Conservation (phyloP, 495 filamentous ascomycete species). For the Usnea hakonensis region DNA sequence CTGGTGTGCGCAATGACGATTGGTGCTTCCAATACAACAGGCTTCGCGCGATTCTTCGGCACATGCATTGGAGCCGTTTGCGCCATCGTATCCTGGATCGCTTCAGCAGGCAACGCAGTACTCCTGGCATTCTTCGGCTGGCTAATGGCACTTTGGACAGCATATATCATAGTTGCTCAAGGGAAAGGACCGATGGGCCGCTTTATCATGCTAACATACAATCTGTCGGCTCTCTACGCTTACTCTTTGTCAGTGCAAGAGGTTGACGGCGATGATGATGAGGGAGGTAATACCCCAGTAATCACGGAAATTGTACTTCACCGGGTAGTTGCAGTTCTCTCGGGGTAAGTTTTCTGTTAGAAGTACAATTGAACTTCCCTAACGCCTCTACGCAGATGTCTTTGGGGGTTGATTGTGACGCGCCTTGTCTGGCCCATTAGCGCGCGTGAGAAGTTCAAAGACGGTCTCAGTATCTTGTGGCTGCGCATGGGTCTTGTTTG, state of each 20-base stretch:
- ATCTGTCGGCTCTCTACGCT: slow-evolving; percentile 89
- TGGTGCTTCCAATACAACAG: slow-evolving; percentile 88
- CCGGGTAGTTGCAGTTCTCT: slow-evolving; percentile 77
- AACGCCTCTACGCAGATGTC: slow-evolving; percentile 34
- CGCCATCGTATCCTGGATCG: slow-evolving; percentile 68
- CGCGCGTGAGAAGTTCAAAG: slow-evolving; percentile 75
- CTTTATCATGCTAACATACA: slow-evolving; percentile 91
- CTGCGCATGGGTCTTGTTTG: slow-evolving; percentile 92
- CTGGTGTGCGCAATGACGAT: slow-evolving; percentile 97
- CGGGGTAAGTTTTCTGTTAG: slow-evolving; percentile 37
- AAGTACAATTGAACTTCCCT: background rate
- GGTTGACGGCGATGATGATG: slow-evolving; percentile 60
- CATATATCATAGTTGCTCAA: slow-evolving; percentile 78
- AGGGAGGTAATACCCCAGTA: slow-evolving; percentile 76
- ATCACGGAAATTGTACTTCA: slow-evolving; percentile 88
- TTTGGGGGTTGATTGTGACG: slow-evolving; percentile 91
- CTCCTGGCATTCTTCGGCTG: slow-evolving; percentile 71
- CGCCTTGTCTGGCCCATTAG: slow-evolving; percentile 89
- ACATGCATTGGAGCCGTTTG: slow-evolving; percentile 73
- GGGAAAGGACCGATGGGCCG: slow-evolving; percentile 85
- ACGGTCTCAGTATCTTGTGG: slow-evolving; percentile 78
- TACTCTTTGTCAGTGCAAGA: slow-evolving; percentile 78
- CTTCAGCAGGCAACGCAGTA: slow-evolving; percentile 62
- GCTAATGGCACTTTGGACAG: slow-evolving; percentile 70
- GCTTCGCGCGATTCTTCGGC: slow-evolving; percentile 76